These are phyloP conservation scores for Colletotrichum brevisporum DNA, from an alignment of 2,329 filamentous ascomycete genomes.

Conservation along the genomic window DNA sequence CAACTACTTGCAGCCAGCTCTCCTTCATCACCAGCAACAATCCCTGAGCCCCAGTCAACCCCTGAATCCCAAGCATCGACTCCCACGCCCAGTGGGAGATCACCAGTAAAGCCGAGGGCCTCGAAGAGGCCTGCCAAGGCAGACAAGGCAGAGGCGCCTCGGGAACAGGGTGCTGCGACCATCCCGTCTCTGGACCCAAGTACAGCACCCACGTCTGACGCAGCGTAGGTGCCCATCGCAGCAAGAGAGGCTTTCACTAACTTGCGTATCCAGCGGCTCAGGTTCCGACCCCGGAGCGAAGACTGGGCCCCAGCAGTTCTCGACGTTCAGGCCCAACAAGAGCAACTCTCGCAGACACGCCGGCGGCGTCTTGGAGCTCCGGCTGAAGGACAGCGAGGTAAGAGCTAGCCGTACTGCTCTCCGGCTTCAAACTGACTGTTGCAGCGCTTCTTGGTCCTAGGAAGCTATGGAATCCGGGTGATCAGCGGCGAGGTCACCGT, in stretches of 20 bases:
- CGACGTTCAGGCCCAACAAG: constrained; percentile 62
- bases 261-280: neutral
- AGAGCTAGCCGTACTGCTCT: neutral
- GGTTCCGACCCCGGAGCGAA: neutral
- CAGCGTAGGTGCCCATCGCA: neutral
- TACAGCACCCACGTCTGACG: neutral
- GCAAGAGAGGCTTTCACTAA: neutral
- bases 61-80: constrained; percentile 10
- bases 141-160: neutral
- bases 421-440: constrained; percentile 39
- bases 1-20: constrained; percentile 46
- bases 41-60: constrained; percentile 9
- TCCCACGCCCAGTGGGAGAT: constrained; percentile 15
- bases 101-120: constrained; percentile 17
- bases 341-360: constrained; percentile 57
- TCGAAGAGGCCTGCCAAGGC: constrained; percentile 8
- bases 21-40: constrained; percentile 32
- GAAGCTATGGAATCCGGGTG: constrained; percentile 77
- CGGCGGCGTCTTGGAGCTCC: constrained; percentile 58
- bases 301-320: constrained; percentile 50
- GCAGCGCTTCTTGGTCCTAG: constrained; percentile 74
- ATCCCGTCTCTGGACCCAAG: neutral
- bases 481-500: constrained; percentile 74
- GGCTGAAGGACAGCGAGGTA: constrained; percentile 66
- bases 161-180: neutral